Base-by-base conservation (phyloP, 805 yeast genomes). In the Candida taoyuanica region DNA sequence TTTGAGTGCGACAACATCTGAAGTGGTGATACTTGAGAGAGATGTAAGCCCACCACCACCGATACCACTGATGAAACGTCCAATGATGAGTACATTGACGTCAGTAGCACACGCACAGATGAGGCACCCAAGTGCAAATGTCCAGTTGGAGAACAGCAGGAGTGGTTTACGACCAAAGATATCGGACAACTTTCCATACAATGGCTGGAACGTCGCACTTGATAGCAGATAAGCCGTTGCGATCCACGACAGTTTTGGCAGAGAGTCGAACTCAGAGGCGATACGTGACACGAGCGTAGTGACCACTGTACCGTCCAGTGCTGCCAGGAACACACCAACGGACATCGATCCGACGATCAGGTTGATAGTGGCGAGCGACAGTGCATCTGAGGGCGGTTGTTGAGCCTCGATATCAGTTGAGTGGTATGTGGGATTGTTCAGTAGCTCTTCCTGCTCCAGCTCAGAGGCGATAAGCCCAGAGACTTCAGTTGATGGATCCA, bases 31-130 rank as follows among this genome's bases (percentile, higher is more conserved):
- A 2, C 91, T 76, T 7, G 85, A 72, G 49, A 86, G 63, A 0
- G 87, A 68, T 11, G 85, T 76, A 52, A 87, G 68, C 1, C 96
- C 96, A 7, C 95, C 93, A 14, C 95, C 96, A 11, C 96, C 96
- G 36, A 84, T 72, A 12, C 97, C 97, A 13, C 91, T 76, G 30
- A 88, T 65, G 44, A 84, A 76, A 48, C 88, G 62, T 6, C 82
- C 73, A 20, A 63, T 35, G 7, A 80, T 74, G 46, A 82, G 64
- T 37, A 67, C 48, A 31, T 63, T 47, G 12, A 79, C 68, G 12
- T 72, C 61, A 32, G 64, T 60, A 2, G 81, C 71, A 1, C 68
- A 26, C 5, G 74, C 78, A 55, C 85, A 79, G 33, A 78, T 67
- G 11, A 73, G 50, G 46, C 77, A 70, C 6, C 80, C 89, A 2